These are phyloP conservation scores for Brettanomyces naardenensis DNA, from an alignment of 805 yeast species.

Conservation along the genomic window DNA sequence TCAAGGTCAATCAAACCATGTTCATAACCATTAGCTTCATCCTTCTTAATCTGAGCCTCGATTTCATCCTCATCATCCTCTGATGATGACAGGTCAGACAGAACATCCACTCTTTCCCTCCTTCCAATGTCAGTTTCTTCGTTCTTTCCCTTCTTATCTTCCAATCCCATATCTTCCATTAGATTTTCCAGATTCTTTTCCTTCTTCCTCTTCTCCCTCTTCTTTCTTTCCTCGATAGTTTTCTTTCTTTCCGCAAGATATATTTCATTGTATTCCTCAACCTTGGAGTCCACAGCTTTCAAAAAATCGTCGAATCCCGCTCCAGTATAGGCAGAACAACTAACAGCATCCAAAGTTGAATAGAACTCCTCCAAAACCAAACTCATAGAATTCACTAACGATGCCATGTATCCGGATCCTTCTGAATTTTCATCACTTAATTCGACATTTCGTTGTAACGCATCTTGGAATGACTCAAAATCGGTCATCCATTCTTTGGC, in stretches of 20 bases:
- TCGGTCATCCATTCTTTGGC: constrained; percentile 98
- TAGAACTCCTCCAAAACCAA: constrained; percentile 94
- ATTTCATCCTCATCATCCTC: constrained; percentile 44
- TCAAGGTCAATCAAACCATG: constrained; percentile 40
- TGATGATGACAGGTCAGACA: constrained; percentile 38
- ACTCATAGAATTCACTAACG: constrained; percentile 90
- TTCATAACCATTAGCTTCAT: constrained; percentile 32
- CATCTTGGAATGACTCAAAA: constrained; percentile 83
- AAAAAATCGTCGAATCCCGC: constrained; percentile 89
- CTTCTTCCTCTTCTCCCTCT: constrained; percentile 64
- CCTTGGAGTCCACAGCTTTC: constrained; percentile 77
- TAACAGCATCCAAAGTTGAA: constrained; percentile 82
- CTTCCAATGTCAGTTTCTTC: constrained; percentile 6
- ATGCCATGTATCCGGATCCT: constrained; percentile 87
- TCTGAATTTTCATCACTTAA: constrained; percentile 50
- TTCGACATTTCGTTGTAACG: constrained; percentile 61
- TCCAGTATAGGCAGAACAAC: constrained; percentile 92
- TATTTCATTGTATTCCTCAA: constrained; percentile 75
- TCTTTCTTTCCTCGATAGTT: constrained; percentile 66
- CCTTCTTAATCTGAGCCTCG: constrained; percentile 39
- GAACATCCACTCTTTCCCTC: constrained; percentile 35
- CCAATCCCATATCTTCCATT: constrained; percentile 81
- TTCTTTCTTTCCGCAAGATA: constrained; percentile 84
- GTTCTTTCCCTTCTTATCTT: constrained; percentile 25
- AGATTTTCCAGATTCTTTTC: constrained; percentile 61